These are phyloP conservation scores for Irpex rosettiformis DNA, from an alignment of 1,284 basidiomycete species.

Conservation along the genomic window DNA sequence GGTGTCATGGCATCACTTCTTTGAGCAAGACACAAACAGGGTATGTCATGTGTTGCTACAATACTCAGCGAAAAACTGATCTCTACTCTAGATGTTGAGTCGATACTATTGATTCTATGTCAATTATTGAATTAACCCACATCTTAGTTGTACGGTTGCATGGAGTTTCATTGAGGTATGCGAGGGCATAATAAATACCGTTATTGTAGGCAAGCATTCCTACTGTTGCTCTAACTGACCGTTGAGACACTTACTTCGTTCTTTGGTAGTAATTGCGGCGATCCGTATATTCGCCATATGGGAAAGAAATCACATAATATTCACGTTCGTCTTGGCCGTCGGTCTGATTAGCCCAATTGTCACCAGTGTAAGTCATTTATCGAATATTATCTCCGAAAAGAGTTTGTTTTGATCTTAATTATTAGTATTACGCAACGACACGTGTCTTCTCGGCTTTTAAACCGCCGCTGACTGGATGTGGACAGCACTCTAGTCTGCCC, in stretches of 20 bases:
- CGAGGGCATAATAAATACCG: conserved; percentile 8
- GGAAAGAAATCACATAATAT: conserved; percentile 14
- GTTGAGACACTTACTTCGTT: not conserved
- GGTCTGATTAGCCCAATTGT: conserved; percentile 15
- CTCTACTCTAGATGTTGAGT: not conserved
- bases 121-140: not conserved
- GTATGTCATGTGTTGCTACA: not conserved
- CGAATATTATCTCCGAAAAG: no score
- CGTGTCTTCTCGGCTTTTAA: conserved; percentile 6
- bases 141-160: conserved; percentile 6
- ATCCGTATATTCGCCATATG: conserved; percentile 20
- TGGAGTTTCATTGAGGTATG: conserved; percentile 11
- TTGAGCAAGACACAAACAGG: conserved; percentile 9
- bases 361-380: conserved; percentile 15
- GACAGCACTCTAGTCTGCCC: conserved; percentile 5
- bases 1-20: conserved; percentile 14
- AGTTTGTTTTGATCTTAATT: no score
- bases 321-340: conserved; percentile 11
- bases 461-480: conserved; percentile 12
- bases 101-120: not conserved
- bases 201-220: conserved; percentile 12
- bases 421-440: not conserved
- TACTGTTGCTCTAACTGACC: not conserved
- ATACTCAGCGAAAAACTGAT: not conserved
- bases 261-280: conserved; percentile 15